These are phyloP conservation scores for Aureobasidium musti DNA, from an alignment of 2,329 filamentous ascomycete genomes.

Conservation along the genomic window DNA sequence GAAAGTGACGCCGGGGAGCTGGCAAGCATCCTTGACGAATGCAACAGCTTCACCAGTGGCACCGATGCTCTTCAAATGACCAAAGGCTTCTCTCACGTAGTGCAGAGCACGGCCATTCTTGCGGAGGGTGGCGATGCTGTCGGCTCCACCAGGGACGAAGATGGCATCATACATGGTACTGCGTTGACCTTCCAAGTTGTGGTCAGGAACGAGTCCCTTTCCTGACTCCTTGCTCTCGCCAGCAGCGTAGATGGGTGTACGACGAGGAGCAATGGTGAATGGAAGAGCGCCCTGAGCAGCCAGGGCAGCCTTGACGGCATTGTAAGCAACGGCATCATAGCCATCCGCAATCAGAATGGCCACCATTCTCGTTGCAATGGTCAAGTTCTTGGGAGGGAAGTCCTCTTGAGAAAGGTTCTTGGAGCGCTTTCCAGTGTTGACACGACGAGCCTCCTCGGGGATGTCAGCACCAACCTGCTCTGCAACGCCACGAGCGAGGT, in stretches of 20 bases:
- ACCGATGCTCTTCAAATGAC: slow-evolving; percentile 76
- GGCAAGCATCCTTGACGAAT: slow-evolving; percentile 57
- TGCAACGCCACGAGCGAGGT: slow-evolving; percentile 68
- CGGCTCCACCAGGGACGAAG: slow-evolving; percentile 71
- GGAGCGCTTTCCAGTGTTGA: slow-evolving; percentile 69
- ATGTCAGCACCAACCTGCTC: slow-evolving; percentile 67
- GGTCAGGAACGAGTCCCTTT: slow-evolving; percentile 66
- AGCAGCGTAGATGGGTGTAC: slow-evolving; percentile 65
- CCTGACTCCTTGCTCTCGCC: slow-evolving; percentile 56
- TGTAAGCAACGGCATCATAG: slow-evolving; percentile 67
- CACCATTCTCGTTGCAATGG: slow-evolving; percentile 69
- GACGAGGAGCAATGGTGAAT: slow-evolving; percentile 69
- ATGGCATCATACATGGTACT: slow-evolving; percentile 80
- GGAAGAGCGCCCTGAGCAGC: slow-evolving; percentile 65
- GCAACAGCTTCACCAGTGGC: slow-evolving; percentile 71
- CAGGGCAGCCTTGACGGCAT: slow-evolving; percentile 64
- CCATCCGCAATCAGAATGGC: slow-evolving; percentile 78
- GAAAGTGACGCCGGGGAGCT: slow-evolving; percentile 53
- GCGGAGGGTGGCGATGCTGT: slow-evolving; percentile 62
- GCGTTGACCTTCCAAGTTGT: slow-evolving; percentile 77
- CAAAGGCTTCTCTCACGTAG: slow-evolving; percentile 79
- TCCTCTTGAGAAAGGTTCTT: slow-evolving; percentile 70
- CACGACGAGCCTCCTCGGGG: slow-evolving; percentile 55
- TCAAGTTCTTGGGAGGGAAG: slow-evolving; percentile 62
- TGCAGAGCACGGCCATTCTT: slow-evolving; percentile 72